These are phyloP conservation scores for Mucor indicus DNA, from an alignment of 371 early-diverging fungal species.

Conservation along the genomic window DNA sequence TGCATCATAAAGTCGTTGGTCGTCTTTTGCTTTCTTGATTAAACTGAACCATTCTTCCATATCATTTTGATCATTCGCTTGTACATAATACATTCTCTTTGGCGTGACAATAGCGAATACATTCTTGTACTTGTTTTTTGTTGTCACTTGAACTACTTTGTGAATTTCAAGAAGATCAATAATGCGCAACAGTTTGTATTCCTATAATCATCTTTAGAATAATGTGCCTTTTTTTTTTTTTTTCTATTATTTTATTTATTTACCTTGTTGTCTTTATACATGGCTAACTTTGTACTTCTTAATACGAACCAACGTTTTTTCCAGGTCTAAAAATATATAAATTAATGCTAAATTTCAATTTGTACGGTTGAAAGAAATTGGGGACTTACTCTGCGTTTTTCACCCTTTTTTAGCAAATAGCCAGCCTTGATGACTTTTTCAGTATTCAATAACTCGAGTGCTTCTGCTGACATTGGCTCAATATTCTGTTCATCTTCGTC, in stretches of 20 bases:
- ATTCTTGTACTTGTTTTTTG: conserved; percentile 58
- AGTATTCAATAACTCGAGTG: conserved; percentile 53
- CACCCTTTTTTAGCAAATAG: conserved; percentile 77
- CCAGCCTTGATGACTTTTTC: conserved; percentile 69
- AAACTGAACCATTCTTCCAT: conserved; percentile 71
- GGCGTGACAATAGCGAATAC: conserved; percentile 80
- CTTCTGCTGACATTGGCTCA: conserved; percentile 46
- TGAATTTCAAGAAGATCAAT: conserved; percentile 74
- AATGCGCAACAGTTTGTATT: conserved; percentile 76
- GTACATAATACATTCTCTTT: conserved; percentile 72
- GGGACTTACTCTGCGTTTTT: conserved; percentile 62
- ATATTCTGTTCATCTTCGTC: conserved; percentile 52
- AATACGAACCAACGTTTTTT: conserved; percentile 87
- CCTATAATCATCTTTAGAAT: conserved; percentile 32
- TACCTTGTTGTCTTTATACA: conserved; percentile 85
- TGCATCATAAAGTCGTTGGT: conserved; percentile 38
- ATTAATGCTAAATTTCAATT: conserved; percentile 24
- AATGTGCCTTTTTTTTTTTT: too few species aligned
- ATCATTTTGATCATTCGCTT: conserved; percentile 60
- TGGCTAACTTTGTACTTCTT: conserved; percentile 71
- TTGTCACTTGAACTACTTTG: conserved; percentile 70
- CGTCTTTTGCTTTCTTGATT: conserved; percentile 53
- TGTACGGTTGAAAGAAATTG: conserved; percentile 7
- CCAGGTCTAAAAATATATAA: conserved; percentile 54
- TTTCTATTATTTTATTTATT: background rate